Base-by-base conservation (phyloP, 2,329 filamentous ascomycete genomes). In the Apiospora phragmitis region DNA sequence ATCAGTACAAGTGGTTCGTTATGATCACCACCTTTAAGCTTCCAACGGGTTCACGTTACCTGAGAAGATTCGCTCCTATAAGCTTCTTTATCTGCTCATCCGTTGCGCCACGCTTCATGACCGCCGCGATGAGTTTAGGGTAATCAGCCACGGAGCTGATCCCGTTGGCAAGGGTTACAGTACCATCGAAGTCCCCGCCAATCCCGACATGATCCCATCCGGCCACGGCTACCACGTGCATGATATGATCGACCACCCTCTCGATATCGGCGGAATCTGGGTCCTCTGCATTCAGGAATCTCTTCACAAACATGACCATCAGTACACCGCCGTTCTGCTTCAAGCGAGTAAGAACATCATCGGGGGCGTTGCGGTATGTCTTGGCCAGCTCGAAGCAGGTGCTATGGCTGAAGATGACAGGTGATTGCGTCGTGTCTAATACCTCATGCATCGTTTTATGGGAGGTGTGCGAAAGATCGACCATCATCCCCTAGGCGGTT, bases 401-500 rank as follows among this genome's bases (percentile, higher is more conserved):
- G 4, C 4, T 8, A n/a, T 49, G 45, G 4, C 4, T n/a, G 45
- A 49, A 49, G 18, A 49, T 9, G 45, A 49, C 45, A n/a, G 45
- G 45, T 3, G 45, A 4, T 6, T n/a, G 45, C 45, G 45, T 8
- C n/a, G 26, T n/a, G 4, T 9, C 3, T 6, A 49, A n/a, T 3
- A 9, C 45, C 4, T 49, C n/a, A 3, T n/a, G 45, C 45, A 8
- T 91, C 0, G 90, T 92, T 70, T 89, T 86, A 42, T 84, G 81
- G 70, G 85, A 89, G 18, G 90, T 88, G 76, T 93, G 91, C 7
- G 87, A 84, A 47, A 93, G 84, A 77, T 93, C 91, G 43, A 92
- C 86, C 7, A 93, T 84, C 87, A 93, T 91, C n/a, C 1, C 90
- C 91, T 0, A 93, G 79, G 3, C 90, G 83, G 75, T 92, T 93